These are phyloP conservation scores for Eucalyptus fibrosa DNA, from an alignment of 345 rosid genomes.

Conservation along the genomic window DNA sequence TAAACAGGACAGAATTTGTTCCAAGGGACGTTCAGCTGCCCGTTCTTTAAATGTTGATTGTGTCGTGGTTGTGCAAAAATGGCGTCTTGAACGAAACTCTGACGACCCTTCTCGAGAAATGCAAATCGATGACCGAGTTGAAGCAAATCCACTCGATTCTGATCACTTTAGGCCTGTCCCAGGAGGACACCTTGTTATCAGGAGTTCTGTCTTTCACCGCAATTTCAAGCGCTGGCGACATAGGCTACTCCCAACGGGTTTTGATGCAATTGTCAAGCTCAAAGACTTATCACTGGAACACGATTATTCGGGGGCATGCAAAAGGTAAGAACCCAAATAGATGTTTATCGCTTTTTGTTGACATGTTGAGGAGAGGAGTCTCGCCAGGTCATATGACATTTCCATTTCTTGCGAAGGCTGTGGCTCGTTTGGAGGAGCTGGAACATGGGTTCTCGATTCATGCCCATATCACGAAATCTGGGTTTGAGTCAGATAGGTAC, in stretches of 20 bases:
- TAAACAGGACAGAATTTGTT: not conserved
- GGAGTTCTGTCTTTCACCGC: constrained; percentile 40
- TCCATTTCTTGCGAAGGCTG: constrained; percentile 64
- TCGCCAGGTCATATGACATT: constrained; percentile 57
- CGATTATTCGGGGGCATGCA: constrained; percentile 50
- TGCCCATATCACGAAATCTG: constrained; percentile 26
- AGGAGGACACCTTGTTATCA: constrained; percentile 27
- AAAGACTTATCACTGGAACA: constrained; percentile 42
- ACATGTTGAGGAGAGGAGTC: constrained; percentile 41
- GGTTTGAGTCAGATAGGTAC: constrained; percentile 43
- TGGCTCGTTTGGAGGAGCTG: constrained; percentile 33
- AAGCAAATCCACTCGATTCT: constrained; percentile 45
- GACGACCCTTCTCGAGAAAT: constrained; percentile 21
- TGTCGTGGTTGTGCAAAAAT: constrained; percentile 3
- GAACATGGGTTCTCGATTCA: constrained; percentile 35
- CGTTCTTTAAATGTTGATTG: constrained; percentile 25
- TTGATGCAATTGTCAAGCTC: constrained; percentile 26
- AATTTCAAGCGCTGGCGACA: constrained; percentile 26
- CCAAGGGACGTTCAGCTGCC: not conserved
- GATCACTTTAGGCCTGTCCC: constrained; percentile 36
- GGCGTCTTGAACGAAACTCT: not conserved
- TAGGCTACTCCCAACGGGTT: constrained; percentile 33
- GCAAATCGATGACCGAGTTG: constrained; percentile 41
- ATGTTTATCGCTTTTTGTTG: constrained; percentile 30
- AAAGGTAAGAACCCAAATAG: constrained; percentile 36